A percentile compares a stretch with the other conserved stretches of the same genome.
These are phyloP conservation scores for Metschnikowia similis DNA, from an alignment of 805 yeast species.

Conservation along the genomic window DNA sequence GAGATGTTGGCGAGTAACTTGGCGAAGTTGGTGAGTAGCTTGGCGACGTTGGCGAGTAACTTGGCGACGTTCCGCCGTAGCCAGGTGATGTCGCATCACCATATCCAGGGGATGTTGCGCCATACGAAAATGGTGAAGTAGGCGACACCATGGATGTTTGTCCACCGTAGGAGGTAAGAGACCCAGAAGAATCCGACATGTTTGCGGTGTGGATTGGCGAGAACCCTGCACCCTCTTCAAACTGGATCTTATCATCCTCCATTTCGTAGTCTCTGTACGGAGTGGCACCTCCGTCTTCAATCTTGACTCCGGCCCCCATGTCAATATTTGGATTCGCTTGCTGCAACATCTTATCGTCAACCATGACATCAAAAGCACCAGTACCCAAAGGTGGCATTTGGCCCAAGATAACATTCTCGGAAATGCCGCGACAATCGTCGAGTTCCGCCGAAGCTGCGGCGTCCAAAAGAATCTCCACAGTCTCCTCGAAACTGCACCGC, in stretches of 20 bases:
- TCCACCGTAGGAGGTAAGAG: conserved; percentile 87
- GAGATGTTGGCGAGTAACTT: conserved; percentile 54
- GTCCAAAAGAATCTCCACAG: conserved; percentile 94
- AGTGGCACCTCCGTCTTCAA: conserved; percentile 74
- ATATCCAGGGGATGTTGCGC: conserved; percentile 46
- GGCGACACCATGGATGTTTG: conserved; percentile 47
- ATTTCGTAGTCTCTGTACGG: conserved; percentile 73
- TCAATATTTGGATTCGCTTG: conserved; percentile 47
- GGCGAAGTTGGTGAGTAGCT: conserved; percentile 74
- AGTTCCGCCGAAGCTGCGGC: conserved; percentile 98
- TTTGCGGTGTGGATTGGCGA: conserved; percentile 92
- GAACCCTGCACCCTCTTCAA: conserved; percentile 75
- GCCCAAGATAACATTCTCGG: conserved; percentile 95
- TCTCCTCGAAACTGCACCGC: conserved; percentile 99
- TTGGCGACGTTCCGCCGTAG: conserved; percentile 29
- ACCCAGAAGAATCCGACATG: conserved; percentile 70
- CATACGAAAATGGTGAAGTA: conserved; percentile 55
- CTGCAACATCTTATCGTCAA: conserved; percentile 83
- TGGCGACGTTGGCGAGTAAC: conserved; percentile 76
- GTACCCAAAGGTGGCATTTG: conserved; percentile 99
- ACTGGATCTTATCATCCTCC: conserved; percentile 57
- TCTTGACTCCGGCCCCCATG: conserved; percentile 30
- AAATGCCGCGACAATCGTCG: conserved; percentile 98
- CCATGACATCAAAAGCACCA: conserved; percentile 93
- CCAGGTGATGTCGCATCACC: conserved; percentile 49